A percentile compares a stretch with the other conserved stretches of the same genome.
These are phyloP conservation scores for Populus hybrid DNA, from an alignment of 441 rosid species.

Conservation along the genomic window DNA sequence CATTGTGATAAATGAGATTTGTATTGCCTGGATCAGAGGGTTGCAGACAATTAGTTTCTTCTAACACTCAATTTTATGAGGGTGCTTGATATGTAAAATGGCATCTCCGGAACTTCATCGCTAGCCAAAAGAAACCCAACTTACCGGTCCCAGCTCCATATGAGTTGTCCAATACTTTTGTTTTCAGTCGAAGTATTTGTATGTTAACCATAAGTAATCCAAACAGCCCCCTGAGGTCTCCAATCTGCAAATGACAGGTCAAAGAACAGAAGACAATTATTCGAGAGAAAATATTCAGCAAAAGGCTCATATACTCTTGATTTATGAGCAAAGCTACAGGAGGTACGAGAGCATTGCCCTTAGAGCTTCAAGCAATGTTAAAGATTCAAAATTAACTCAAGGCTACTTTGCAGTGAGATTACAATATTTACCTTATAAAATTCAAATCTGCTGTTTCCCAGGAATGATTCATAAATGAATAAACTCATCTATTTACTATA, in stretches of 20 bases:
- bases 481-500: no score
- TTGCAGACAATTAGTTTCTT: slow-evolving; percentile 12
- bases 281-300: background rate
- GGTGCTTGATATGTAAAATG: background rate
- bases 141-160: slow-evolving; percentile 81
- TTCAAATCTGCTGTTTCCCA: no score
- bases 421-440: no score
- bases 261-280: background rate
- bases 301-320: no score
- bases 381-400: no score
- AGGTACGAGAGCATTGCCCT: no score
- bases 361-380: no score
- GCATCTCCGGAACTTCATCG: no score
- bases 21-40: slow-evolving; percentile 66
- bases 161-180: slow-evolving; percentile 67
- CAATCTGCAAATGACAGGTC: slow-evolving; percentile 44
- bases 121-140: background rate
- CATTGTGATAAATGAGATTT: slow-evolving; percentile 33
- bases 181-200: slow-evolving; percentile 59
- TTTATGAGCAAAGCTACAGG: no score
- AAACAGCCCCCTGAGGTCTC: slow-evolving; percentile 83
- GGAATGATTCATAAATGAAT: background rate
- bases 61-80: background rate
- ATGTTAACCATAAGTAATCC: slow-evolving; percentile 77
- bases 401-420: no score